These are phyloP conservation scores for Kluyveromyces aestuarii DNA, from an alignment of 805 yeast genomes.

Conservation along the genomic window DNA sequence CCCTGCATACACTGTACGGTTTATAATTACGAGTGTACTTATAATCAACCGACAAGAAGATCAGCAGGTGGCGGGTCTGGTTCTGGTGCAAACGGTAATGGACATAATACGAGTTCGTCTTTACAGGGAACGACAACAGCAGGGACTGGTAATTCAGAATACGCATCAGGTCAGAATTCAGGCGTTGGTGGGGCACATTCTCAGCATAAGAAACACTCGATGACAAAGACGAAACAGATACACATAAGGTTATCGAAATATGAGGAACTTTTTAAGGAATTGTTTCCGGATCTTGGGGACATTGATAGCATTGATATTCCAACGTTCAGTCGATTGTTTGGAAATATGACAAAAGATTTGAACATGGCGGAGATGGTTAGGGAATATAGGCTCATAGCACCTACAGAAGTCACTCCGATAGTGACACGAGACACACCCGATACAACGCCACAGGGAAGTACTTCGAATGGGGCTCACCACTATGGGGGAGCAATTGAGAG, in stretches of 20 bases:
- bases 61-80: slow-evolving; percentile 2
- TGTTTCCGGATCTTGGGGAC: slow-evolving; percentile 22
- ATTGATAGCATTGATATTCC: slow-evolving; percentile 20
- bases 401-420: slow-evolving; percentile 3
- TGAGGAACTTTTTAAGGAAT: slow-evolving; percentile 13
- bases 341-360: slow-evolving; percentile 10
- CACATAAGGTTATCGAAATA: slow-evolving; percentile 16
- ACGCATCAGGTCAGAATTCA: not conserved
- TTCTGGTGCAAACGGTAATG: not conserved
- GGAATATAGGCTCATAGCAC: slow-evolving; percentile 15
- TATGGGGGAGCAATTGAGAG: slow-evolving; percentile 10
- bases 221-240: slow-evolving; percentile 9
- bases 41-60: slow-evolving; percentile 58
- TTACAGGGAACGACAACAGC: not conserved
- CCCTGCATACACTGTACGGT: slow-evolving; percentile 87
- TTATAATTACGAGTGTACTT: slow-evolving; percentile 75
- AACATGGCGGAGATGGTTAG: slow-evolving; percentile 15
- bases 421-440: slow-evolving; percentile 1
- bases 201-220: slow-evolving; percentile 3
- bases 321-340: slow-evolving; percentile 18
- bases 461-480: not conserved
- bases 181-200: not conserved
- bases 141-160: not conserved
- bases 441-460: slow-evolving; percentile 1
- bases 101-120: too few relatives aligned